Base-by-base conservation (phyloP, 225 moss, liverwort and hornwort genomes). In the Marchantia paleacea region DNA sequence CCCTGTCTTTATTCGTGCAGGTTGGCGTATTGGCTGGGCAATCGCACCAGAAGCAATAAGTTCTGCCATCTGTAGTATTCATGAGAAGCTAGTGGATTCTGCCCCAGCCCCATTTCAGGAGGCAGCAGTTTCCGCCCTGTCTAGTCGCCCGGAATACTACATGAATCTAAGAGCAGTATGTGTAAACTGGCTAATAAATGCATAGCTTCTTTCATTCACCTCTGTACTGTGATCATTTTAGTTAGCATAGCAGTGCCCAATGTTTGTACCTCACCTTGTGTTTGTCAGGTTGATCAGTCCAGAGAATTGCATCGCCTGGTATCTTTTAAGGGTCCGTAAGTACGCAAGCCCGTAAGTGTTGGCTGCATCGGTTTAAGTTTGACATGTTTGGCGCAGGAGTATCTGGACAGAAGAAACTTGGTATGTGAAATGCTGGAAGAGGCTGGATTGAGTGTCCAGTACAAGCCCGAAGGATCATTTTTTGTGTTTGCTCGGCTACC, bases 21-120 rank as follows among this genome's bases (percentile, higher is more conserved):
- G 96, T 82, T 96, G 96, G 96, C 88, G 92, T 72, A 75, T 94
- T 39, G 96, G 94, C 49, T 96, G 96, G 96, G 96, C 94, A 68
- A 90, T 96, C 50, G 96, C 96, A 25, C 94, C 94, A 24, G 81
- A 84, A 79, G 78, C 30, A 49, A 88, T 96, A 53, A 89, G 89
- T 79, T 83, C 86, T 72, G 90, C 92, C 30, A 92, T 94, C 71
- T 81, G 83, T 0, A 94, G 89, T 70, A 93, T 96, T 60, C 96
- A 96, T 85, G 89, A 87, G 16, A 96, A 94, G 82, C 88, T 94
- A 78, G 92, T 91, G 48, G 94, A 96, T 81, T 94, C 92, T 82
- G 92, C 96, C 54, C 96, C 96, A 30, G 92, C 94, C 60, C 92
- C 96, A 78, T 94, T 96, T 81, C 96, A 92, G 82, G 96, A 94